Conservation (phyloP, 805 yeast species). For the Monosporozyma aerobia region DNA sequence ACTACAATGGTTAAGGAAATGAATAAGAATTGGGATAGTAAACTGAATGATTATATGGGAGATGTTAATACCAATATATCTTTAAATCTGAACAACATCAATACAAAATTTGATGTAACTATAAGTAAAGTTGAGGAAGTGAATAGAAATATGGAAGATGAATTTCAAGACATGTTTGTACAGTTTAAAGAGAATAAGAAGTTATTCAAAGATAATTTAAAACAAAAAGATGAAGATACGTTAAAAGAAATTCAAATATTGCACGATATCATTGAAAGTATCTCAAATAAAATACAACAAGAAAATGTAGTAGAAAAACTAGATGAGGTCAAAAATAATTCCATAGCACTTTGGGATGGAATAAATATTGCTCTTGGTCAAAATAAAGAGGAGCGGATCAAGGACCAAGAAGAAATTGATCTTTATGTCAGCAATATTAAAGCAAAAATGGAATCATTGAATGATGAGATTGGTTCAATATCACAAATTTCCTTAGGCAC, state of each 20-base stretch:
- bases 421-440: not conserved
- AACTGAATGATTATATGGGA: constrained; percentile 5
- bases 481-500: not conserved
- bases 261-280: not conserved
- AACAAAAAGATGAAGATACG: not conserved
- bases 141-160: not conserved
- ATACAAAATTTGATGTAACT: not conserved
- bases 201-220: not conserved
- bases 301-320: not conserved
- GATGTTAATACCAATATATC: not conserved
- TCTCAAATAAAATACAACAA: not conserved
- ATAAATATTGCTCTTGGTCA: not conserved
- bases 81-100: not conserved
- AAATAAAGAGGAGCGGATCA: not conserved
- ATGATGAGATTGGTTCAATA: constrained; percentile 1
- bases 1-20: constrained; percentile 30
- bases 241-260: not conserved
- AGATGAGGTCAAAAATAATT: not conserved
- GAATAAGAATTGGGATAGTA: constrained; percentile 8
- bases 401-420: not conserved
- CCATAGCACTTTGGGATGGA: not conserved
- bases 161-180: not conserved
- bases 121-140: not conserved
- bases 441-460: constrained; percentile 5
- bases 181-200: not conserved